Conservation (phyloP, 2,329 filamentous ascomycete species). For the Botrytis aclada region DNA sequence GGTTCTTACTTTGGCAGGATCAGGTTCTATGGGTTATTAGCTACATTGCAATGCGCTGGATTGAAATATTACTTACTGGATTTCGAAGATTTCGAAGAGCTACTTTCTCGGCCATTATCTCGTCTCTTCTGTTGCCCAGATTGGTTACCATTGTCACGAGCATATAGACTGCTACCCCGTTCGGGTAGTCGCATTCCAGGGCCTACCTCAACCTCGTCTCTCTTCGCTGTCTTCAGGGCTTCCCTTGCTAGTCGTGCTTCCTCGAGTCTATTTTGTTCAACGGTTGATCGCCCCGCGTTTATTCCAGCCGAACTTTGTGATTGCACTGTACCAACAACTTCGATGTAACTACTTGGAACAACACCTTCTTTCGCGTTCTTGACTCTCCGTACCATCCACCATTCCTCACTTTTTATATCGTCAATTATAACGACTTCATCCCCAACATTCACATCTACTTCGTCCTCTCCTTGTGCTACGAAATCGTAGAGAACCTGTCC, state of each 20-base stretch:
- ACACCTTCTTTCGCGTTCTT: slow-evolving; percentile 95
- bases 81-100: slow-evolving; percentile 56
- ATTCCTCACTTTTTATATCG: slow-evolving; percentile 90
- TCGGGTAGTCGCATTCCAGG: slow-evolving; percentile 71
- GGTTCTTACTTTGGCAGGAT: slow-evolving; percentile 75
- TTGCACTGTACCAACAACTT: slow-evolving; percentile 69
- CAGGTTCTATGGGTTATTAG: slow-evolving; percentile 61
- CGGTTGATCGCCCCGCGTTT: slow-evolving; percentile 61
- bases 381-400: slow-evolving; percentile 91
- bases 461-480: slow-evolving; percentile 92
- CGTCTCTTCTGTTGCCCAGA: slow-evolving; percentile 68
- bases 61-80: slow-evolving; percentile 59
- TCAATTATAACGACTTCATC: slow-evolving; percentile 92
- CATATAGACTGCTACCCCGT: slow-evolving; percentile 74
- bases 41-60: neutral
- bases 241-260: slow-evolving; percentile 83
- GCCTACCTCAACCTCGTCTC: slow-evolving; percentile 71
- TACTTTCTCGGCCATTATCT: slow-evolving; percentile 62
- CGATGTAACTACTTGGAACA: slow-evolving; percentile 93
- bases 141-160: slow-evolving; percentile 64
- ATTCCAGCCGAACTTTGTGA: slow-evolving; percentile 51
- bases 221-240: slow-evolving; percentile 60
- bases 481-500: slow-evolving; percentile 92
- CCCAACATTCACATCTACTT: slow-evolving; percentile 84
- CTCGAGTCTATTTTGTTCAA: slow-evolving; percentile 75